Percentiles rank a stretch among this genome's conserved stretches.
Evolutionary conservation across 768 basidiomycete genomes (phyloP).

Genomic region (Russula foetens): DNA sequence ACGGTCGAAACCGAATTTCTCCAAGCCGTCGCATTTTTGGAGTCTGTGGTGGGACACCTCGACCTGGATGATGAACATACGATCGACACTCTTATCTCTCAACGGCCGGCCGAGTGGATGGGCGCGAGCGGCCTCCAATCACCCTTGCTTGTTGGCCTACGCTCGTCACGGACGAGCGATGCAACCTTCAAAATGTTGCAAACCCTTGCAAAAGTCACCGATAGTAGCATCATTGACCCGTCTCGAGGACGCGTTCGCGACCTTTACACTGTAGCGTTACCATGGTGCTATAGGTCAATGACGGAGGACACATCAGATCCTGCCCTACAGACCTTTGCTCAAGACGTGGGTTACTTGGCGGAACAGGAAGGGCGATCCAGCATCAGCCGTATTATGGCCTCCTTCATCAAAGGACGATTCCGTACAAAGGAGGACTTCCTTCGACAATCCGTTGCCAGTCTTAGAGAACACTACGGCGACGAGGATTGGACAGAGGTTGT

Average conservation of each 20-base stretch:
- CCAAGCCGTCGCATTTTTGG: slow-evolving; percentile 57
- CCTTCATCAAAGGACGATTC: slow-evolving; percentile 82
- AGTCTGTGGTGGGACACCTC: slow-evolving; percentile 54
- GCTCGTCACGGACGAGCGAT: slow-evolving; percentile 63
- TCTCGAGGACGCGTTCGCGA: slow-evolving; percentile 69
- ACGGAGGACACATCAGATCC: slow-evolving; percentile 49
- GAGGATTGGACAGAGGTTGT: slow-evolving; percentile 76
- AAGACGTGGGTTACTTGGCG: slow-evolving; percentile 65
- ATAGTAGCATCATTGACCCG: slow-evolving; percentile 61
- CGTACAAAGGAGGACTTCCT: slow-evolving; percentile 91
- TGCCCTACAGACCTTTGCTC: slow-evolving; percentile 59
- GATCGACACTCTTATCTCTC: slow-evolving; percentile 58
- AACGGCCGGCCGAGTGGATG: slow-evolving; percentile 66
- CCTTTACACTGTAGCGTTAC: slow-evolving; percentile 72
- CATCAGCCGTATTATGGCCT: slow-evolving; percentile 82
- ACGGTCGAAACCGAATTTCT: slow-evolving; percentile 75
- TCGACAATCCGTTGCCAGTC: slow-evolving; percentile 75
- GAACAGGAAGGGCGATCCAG: slow-evolving; percentile 63
- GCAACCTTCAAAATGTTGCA: slow-evolving; percentile 64
- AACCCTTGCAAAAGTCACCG: slow-evolving; percentile 49
- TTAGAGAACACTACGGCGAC: slow-evolving; percentile 77
- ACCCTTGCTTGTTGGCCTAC: slow-evolving; percentile 64
- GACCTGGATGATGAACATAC: slow-evolving; percentile 64
- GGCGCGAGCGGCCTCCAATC: slow-evolving; percentile 58
- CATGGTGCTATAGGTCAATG: slow-evolving; percentile 85